phyloP scores from a whole-genome alignment of 257 asterid species.

The Penstemon davidsonii region DNA sequence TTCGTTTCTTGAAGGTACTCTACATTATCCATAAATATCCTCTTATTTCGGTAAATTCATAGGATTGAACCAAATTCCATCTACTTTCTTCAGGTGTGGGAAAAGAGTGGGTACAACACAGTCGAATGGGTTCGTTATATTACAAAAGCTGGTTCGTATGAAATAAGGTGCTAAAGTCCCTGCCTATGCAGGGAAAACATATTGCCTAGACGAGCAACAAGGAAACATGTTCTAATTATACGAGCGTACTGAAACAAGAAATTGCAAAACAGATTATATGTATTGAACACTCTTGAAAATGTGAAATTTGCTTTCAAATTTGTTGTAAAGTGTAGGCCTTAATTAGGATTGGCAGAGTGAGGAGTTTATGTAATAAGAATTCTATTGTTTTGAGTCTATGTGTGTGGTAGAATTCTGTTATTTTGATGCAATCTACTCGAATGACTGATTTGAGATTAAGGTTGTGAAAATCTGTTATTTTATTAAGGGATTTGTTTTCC shows the following conservation, averaged over 20 bases:
- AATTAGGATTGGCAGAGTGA: constrained; percentile 26
- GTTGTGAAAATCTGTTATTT: neutral
- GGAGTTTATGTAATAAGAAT: neutral
- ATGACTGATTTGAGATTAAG: neutral
- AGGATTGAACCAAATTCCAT: constrained; percentile 23
- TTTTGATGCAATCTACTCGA: neutral
- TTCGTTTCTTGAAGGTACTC: constrained; percentile 91
- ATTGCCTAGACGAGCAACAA: constrained; percentile 9
- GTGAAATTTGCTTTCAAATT: constrained; percentile 20
- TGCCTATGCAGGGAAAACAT: constrained; percentile 19
- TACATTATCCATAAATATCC: constrained; percentile 1
- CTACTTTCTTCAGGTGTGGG: constrained; percentile 80
- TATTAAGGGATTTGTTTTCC: no score
- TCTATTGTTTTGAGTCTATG: no score
- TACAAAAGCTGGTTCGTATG: constrained; percentile 97
- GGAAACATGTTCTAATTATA: constrained; percentile 10
- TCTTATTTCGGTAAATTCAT: neutral
- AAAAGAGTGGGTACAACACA: constrained; percentile 97
- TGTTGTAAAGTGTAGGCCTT: constrained; percentile 39
- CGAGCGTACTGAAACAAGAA: constrained; percentile 23
- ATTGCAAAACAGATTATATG: constrained; percentile 19
- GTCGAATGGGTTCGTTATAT: constrained; percentile 99
- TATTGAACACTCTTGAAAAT: constrained; percentile 15
- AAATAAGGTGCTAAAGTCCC: constrained; percentile 74
- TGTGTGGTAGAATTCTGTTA: neutral